These are phyloP conservation scores for Artemisia tridentata DNA, from an alignment of 129 eudicot genomes.

Conservation along the genomic window DNA sequence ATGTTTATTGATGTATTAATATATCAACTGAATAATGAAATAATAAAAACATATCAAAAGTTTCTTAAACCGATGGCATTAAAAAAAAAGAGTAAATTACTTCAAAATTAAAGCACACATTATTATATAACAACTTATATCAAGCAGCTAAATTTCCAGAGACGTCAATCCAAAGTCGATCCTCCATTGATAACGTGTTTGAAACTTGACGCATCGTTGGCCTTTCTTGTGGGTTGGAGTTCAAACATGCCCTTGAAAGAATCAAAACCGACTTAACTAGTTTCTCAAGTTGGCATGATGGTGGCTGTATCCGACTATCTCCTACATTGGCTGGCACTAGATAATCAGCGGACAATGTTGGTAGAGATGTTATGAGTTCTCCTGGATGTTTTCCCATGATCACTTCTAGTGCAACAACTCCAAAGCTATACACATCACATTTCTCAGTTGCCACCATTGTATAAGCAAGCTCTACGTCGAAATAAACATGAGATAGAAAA, in stretches of 20 bases:
- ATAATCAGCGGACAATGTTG: background rate
- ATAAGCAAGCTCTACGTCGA: too few species aligned
- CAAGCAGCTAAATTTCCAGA: background rate
- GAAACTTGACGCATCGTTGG: constrained; percentile 25
- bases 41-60: too few species aligned
- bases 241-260: constrained; percentile 7
- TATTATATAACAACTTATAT: too few species aligned
- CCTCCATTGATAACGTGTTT: constrained; percentile 11
- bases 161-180: background rate
- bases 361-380: constrained; percentile 13
- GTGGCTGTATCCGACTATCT: constrained; percentile 23
- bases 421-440: too few species aligned
- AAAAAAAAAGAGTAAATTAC: too few species aligned
- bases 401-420: too few species aligned
- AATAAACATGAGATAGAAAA: too few species aligned
- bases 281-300: constrained; percentile 3
- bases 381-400: constrained; percentile 32
- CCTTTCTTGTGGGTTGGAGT: constrained; percentile 16
- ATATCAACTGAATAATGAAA: too few species aligned
- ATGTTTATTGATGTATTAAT: too few species aligned
- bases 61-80: too few species aligned
- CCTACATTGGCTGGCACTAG: background rate
- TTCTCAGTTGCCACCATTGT: too few species aligned
- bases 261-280: constrained; percentile 1
- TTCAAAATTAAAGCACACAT: too few species aligned